A percentile compares a stretch with the other conserved stretches of the same genome.
These are phyloP conservation scores for Raffaelea arxii DNA, from an alignment of 2,329 filamentous ascomycete genomes.

Conservation along the genomic window DNA sequence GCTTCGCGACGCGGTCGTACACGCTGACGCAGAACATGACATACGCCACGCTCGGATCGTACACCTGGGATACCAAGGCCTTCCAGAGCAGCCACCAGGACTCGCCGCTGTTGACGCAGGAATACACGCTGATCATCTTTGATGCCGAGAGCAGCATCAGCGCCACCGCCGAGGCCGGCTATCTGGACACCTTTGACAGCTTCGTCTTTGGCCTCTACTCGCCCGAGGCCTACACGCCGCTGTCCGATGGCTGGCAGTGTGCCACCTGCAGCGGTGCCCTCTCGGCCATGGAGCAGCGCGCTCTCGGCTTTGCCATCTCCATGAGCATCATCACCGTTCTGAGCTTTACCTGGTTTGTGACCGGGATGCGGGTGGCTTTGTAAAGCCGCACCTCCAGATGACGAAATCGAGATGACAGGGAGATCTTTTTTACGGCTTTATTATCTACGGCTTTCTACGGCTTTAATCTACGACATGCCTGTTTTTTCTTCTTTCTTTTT, in stretches of 20 bases:
- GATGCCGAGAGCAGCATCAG: conserved; percentile 44
- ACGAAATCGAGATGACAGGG: too few species aligned
- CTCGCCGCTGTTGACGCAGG: conserved; percentile 38
- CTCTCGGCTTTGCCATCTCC: conserved; percentile 38
- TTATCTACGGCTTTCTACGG: too few species aligned
- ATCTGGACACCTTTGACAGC: conserved; percentile 35
- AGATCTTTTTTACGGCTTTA: too few species aligned
- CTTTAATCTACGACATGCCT: too few species aligned
- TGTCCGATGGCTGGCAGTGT: conserved; percentile 42
- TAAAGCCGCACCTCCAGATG: conserved; percentile 12
- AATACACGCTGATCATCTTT: conserved; percentile 54
- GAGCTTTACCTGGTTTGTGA: conserved; percentile 56
- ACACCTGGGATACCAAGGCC: conserved; percentile 47
- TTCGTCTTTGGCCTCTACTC: conserved; percentile 52
- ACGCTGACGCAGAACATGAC: conserved; percentile 57
- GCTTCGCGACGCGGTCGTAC: conserved; percentile 40
- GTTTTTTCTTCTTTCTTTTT: background rate
- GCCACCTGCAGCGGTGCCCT: conserved; percentile 46
- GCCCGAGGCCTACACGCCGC: conserved; percentile 38
- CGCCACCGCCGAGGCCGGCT: conserved; percentile 44
- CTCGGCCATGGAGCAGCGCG: conserved; percentile 34
- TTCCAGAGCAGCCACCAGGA: conserved; percentile 36
- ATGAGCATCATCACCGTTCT: conserved; percentile 48
- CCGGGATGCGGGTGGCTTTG: conserved; percentile 28
- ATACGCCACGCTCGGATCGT: conserved; percentile 38